phyloP scores from a whole-genome alignment of 2,329 filamentous ascomycete species.

The Sordariomycetes sp. region DNA sequence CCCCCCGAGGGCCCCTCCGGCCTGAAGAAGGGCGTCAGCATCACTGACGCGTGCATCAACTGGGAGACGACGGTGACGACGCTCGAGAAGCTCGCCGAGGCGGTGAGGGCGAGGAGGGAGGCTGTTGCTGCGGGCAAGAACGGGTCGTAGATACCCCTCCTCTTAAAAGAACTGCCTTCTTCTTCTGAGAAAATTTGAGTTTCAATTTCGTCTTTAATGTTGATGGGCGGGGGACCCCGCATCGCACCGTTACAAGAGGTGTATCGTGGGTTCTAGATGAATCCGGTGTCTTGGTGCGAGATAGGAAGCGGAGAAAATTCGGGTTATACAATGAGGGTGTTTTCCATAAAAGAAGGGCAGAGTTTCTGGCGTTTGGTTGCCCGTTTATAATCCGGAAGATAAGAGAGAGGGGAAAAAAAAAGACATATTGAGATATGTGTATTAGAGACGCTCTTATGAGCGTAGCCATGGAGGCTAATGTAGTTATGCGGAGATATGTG shows the following conservation, averaged over 20 bases:
- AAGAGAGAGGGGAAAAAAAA: too few relatives aligned
- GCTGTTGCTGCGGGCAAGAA: slow-evolving; percentile 22
- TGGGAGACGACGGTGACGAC: slow-evolving; percentile 78
- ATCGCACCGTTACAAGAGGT: neutral
- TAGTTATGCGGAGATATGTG: too few relatives aligned
- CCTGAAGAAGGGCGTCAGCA: slow-evolving; percentile 87
- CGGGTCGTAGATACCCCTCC: slow-evolving; percentile 5
- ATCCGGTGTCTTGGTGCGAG: neutral
- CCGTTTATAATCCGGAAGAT: neutral
- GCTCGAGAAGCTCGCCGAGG: slow-evolving; percentile 74
- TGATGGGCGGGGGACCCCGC: neutral
- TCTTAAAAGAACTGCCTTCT: too few relatives aligned
- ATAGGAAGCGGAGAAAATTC: neutral
- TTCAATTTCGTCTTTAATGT: neutral
- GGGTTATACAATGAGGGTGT: neutral
- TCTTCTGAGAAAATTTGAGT: neutral
- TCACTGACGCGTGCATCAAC: slow-evolving; percentile 93
- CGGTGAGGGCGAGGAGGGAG: slow-evolving; percentile 62
- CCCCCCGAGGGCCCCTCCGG: slow-evolving; percentile 72
- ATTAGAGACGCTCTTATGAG: too few relatives aligned
- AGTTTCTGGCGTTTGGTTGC: neutral
- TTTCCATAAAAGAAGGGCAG: neutral
- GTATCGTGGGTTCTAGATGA: neutral
- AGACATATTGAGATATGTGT: neutral
- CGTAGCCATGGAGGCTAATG: neutral